Percentiles rank a stretch among this genome's conserved stretches.
Conservation (phyloP, 2,329 filamentous ascomycete genomes). For the Claviceps humidiphila region DNA sequence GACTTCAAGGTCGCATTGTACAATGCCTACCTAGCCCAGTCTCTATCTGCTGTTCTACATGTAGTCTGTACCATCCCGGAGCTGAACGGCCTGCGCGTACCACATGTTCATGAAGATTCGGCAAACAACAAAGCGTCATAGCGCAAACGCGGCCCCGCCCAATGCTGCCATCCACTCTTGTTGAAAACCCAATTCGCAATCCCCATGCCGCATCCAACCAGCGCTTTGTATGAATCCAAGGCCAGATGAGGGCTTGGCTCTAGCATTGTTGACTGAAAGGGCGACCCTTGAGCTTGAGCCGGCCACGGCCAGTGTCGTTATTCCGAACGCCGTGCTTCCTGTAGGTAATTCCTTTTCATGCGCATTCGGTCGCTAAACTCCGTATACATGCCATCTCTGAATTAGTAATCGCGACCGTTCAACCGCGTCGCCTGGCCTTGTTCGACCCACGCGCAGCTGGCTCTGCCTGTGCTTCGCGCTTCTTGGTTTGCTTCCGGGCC, state of each 20-base stretch:
- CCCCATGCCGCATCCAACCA: not conserved
- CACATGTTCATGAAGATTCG: not conserved
- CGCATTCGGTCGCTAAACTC: not conserved
- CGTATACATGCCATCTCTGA: no score
- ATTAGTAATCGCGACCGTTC: not conserved
- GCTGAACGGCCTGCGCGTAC: not conserved
- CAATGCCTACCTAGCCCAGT: not conserved
- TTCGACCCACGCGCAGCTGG: constrained; percentile 14
- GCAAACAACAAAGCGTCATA: not conserved
- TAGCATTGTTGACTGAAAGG: not conserved
- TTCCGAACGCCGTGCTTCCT: not conserved
- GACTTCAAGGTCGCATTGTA: not conserved
- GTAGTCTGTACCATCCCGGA: no score
- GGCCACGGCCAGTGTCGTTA: not conserved
- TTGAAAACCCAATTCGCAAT: not conserved
- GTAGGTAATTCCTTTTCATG: not conserved
- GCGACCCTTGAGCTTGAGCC: not conserved
- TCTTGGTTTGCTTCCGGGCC: constrained; percentile 36
- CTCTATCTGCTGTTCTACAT: not conserved
- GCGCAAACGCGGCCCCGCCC: not conserved
- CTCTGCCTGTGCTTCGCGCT: constrained; percentile 31
- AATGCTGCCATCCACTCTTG: not conserved
- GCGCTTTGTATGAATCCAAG: no score
- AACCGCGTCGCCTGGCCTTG: constrained; percentile 18
- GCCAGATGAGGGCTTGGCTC: no score